Evolutionary conservation across 257 asterid genomes (phyloP), one percentile per base, ranked within the genome.

Genomic region (Verbascum thapsus): DNA sequence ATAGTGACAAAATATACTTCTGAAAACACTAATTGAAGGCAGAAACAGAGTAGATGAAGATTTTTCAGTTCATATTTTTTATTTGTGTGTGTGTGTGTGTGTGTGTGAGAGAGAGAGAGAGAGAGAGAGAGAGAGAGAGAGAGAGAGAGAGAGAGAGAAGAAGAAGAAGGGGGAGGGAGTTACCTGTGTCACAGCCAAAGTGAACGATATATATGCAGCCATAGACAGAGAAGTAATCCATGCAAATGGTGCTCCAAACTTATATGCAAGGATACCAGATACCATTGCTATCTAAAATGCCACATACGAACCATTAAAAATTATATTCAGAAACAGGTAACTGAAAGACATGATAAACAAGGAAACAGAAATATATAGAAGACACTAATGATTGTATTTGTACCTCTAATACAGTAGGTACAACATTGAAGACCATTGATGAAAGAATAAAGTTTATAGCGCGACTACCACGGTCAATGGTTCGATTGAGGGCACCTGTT

Each of bases 381-480:
- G 41, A 54, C 34, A 66, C 40, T 40, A 37, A 60, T 22, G 49
- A 45, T 53, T n/a, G n/a, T n/a, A n/a, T n/a, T n/a, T 63, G 53
- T 72, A 89, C 99, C 96, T 92, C 99, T 68, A 92, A 72, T 72
- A 92, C 52, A 4, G 99, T 92, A 7, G 99, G 99, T 51, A 82
- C 92, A 57, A 92, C 95, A 79, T 92, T 89, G 81, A 92, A 92
- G 54, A 92, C 94, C 99, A 89, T 89, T 11, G 99, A 58, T 17
- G 97, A 87, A 74, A 92, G 97, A 59, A 92, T 84, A 75, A 89
- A 92, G 75, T 92, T 89, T 65, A 92, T 92, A 71, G 99, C 99
- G 10, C 99, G 95, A 79, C 97, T 92, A 72, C 99, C 99, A 67
- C 99, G 97, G 67, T 92, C 99, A 55, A 92, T 92, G 43, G 74